These are phyloP conservation scores for Pichia manshurica DNA, from an alignment of 805 yeast species.

Conservation along the genomic window DNA sequence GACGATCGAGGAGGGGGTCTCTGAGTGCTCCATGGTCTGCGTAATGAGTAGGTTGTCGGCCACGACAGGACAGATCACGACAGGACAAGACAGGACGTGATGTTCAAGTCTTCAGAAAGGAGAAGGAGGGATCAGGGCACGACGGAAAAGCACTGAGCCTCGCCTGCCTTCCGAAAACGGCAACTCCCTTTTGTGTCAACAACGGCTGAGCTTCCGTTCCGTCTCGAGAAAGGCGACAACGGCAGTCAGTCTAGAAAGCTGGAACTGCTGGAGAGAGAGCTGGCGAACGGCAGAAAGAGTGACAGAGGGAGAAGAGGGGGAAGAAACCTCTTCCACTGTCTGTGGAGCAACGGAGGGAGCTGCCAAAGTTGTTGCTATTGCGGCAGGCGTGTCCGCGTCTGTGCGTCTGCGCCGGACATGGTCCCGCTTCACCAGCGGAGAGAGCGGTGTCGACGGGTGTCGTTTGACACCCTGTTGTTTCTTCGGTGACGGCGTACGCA, in stretches of 20 bases:
- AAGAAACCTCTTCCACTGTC: neutral
- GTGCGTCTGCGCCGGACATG: neutral
- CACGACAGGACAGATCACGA: no score
- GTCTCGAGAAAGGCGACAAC: constrained; percentile 2
- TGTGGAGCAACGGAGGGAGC: neutral
- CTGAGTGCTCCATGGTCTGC: neutral
- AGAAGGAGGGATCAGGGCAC: no score
- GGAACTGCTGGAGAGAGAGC: neutral
- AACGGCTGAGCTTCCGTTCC: neutral
- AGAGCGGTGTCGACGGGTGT: constrained; percentile 30
- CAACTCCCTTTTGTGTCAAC: no score
- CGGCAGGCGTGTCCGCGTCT: neutral
- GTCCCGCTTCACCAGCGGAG: constrained; percentile 23
- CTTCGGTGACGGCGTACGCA: constrained; percentile 5
- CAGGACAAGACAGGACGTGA: no score
- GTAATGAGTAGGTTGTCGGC: no score
- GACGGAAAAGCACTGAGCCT: no score
- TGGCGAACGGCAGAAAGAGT: neutral
- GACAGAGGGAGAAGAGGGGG: neutral
- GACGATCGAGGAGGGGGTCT: neutral
- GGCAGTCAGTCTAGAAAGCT: neutral
- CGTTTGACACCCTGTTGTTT: constrained; percentile 19
- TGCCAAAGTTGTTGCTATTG: neutral
- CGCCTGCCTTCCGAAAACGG: neutral
- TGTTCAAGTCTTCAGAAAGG: no score